Conservation (phyloP, 2,329 filamentous ascomycete species). For the Ascochyta lentis region DNA sequence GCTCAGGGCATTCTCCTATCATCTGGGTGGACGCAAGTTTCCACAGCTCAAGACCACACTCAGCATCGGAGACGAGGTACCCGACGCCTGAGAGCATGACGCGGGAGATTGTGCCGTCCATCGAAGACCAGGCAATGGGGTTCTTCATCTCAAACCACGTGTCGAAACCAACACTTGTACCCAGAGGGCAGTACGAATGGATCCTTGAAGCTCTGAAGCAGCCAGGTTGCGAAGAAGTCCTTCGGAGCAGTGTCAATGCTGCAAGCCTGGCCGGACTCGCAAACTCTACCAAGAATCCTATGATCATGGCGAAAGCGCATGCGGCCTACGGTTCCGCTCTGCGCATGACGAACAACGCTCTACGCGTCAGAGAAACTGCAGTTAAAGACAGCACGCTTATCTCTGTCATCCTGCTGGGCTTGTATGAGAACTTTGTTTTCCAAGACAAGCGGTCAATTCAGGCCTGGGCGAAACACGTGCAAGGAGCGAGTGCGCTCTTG, state of each 20-base stretch:
- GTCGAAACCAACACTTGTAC: slow-evolving; percentile 28
- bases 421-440: slow-evolving; percentile 44
- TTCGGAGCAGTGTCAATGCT: slow-evolving; percentile 33
- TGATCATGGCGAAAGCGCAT: slow-evolving; percentile 34
- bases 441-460: slow-evolving; percentile 34
- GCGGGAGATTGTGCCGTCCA: slow-evolving; percentile 24
- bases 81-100: slow-evolving; percentile 22
- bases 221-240: slow-evolving; percentile 23
- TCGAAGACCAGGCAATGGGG: slow-evolving; percentile 39
- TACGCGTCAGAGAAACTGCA: slow-evolving; percentile 24
- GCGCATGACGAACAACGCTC: slow-evolving; percentile 31
- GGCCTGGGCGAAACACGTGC: slow-evolving; percentile 43
- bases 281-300: slow-evolving; percentile 30
- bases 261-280: slow-evolving; percentile 34
- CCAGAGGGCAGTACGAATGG: slow-evolving; percentile 39
- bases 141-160: slow-evolving; percentile 43
- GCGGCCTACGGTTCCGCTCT: slow-evolving; percentile 36
- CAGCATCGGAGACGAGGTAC: slow-evolving; percentile 9
- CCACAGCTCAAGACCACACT: not conserved
- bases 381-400: slow-evolving; percentile 37
- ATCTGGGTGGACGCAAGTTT: not conserved
- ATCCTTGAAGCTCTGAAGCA: slow-evolving; percentile 29
- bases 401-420: slow-evolving; percentile 41
- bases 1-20: not conserved
- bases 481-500: slow-evolving; percentile 43